Evolutionary conservation across 2,329 filamentous ascomycete genomes (phyloP).

Genomic region (Xylariaceae sp.): DNA sequence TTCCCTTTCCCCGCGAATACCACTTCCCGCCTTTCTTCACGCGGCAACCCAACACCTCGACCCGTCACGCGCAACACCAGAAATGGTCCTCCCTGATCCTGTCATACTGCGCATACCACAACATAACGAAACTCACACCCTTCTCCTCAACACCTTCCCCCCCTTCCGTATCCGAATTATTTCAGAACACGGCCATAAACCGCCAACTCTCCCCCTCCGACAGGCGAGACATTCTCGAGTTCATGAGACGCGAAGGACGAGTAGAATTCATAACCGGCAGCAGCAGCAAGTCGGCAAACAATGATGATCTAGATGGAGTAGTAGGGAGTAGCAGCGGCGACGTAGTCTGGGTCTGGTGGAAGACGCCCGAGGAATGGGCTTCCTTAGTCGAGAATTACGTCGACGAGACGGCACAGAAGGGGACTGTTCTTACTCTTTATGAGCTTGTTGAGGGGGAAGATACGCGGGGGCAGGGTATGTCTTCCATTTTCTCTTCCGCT

Average conservation of each 20-base stretch:
- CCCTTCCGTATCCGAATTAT: constrained; percentile 42
- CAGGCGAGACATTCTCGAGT: constrained; percentile 55
- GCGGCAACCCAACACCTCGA: constrained; percentile 69
- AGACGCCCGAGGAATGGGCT: constrained; percentile 87
- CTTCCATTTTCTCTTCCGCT: constrained; percentile 4
- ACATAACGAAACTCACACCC: constrained; percentile 62
- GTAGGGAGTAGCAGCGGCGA: constrained; percentile 39
- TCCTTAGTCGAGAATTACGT: constrained; percentile 72
- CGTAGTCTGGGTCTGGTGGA: constrained; percentile 77
- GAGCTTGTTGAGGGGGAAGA: constrained; percentile 87
- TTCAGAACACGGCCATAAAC: constrained; percentile 53
- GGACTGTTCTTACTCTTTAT: constrained; percentile 85
- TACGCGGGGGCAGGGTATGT: constrained; percentile 62
- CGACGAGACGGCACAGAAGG: constrained; percentile 84
- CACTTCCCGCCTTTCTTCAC: constrained; percentile 84
- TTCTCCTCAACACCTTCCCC: constrained; percentile 33
- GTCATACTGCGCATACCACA: constrained; percentile 74
- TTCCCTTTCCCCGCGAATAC: constrained; percentile 62
- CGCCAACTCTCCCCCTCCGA: constrained; percentile 49
- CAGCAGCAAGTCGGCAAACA: constrained; percentile 19
- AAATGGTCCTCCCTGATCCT: constrained; percentile 88
- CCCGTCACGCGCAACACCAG: constrained; percentile 68
- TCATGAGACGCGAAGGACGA: constrained; percentile 55
- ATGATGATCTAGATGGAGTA: constrained; percentile 32
- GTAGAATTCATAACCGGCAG: constrained; percentile 59